Evolutionary conservation across 345 rosid species (phyloP).

Genomic region (Eucalyptus brandiana): DNA sequence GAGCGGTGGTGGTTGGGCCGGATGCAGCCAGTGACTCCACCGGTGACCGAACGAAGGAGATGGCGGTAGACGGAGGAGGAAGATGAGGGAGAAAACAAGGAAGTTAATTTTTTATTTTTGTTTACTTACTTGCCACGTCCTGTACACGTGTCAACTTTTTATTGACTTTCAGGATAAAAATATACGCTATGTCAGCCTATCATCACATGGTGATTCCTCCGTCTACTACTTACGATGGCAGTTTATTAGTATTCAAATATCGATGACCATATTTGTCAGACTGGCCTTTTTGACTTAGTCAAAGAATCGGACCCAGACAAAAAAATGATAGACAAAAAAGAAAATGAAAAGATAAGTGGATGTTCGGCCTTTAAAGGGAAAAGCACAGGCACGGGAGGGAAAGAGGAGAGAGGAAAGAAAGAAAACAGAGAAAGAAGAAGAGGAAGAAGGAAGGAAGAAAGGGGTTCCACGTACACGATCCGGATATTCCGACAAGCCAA

Average conservation of each 20-base stretch:
- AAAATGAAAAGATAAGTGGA: neutral
- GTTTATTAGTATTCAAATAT: neutral
- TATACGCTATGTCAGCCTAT: too few species aligned
- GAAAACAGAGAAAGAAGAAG: too few species aligned
- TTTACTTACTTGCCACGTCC: fast-evolving
- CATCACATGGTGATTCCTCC: neutral
- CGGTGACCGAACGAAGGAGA: fast-evolving
- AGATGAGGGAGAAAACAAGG: fast-evolving
- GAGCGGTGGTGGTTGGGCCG: fast-evolving
- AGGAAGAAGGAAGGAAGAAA: too few species aligned
- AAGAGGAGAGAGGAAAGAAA: neutral
- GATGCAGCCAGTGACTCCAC: too few species aligned
- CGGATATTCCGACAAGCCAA: too few species aligned
- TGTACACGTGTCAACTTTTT: fast-evolving
- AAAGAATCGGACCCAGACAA: neutral
- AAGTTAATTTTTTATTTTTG: too few species aligned
- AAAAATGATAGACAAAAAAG: too few species aligned
- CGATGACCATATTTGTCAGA: neutral
- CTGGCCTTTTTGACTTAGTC: fast-evolving
- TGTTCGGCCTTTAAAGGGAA: neutral
- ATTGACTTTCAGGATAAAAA: too few species aligned
- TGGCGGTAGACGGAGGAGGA: too few species aligned
- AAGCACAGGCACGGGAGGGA: fast-evolving
- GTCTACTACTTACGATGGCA: neutral
- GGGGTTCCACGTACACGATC: too few species aligned